Evolutionary conservation across 176 grass and related monocot genomes (phyloP).

Genomic region (Avena sativa): DNA sequence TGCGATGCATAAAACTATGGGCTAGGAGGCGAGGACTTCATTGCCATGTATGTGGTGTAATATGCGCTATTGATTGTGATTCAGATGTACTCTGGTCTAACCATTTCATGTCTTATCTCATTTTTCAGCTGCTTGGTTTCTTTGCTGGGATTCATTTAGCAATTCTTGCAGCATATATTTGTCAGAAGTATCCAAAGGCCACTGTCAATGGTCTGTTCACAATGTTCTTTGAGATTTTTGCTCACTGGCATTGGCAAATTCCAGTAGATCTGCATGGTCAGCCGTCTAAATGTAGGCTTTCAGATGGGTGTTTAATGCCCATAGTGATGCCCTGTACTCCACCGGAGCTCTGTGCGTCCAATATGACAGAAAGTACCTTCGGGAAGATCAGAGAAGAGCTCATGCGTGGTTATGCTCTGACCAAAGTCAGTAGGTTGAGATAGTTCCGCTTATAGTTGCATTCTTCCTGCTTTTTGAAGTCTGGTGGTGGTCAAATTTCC

Average conservation of each 20-base stretch:
- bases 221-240: conserved; percentile 70
- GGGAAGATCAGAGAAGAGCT: conserved; percentile 70
- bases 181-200: conserved; percentile 54
- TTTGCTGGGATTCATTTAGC: conserved; percentile 77
- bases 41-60: conserved; percentile 61
- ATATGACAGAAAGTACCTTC: conserved; percentile 63
- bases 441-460: not conserved
- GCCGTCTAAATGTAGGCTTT: conserved; percentile 20
- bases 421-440: conserved; percentile 48
- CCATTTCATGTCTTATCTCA: conserved; percentile 1
- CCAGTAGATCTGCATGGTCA: conserved; percentile 59
- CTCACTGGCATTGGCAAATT: conserved; percentile 63
- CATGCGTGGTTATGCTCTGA: conserved; percentile 62
- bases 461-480: not conserved
- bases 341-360: conserved; percentile 64
- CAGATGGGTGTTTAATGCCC: conserved; percentile 64
- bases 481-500: not conserved
- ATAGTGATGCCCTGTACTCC: conserved; percentile 81
- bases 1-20: conserved; percentile 76
- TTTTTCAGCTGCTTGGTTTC: conserved; percentile 69
- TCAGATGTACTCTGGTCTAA: conserved; percentile 25
- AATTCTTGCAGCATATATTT: conserved; percentile 71
- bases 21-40: conserved; percentile 64
- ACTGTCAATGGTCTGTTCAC: conserved; percentile 56
- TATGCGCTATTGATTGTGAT: conserved; percentile 5